phyloP scores from a whole-genome alignment of 2,329 filamentous ascomycete genomes.

The Cordyceps cateniannulata region DNA sequence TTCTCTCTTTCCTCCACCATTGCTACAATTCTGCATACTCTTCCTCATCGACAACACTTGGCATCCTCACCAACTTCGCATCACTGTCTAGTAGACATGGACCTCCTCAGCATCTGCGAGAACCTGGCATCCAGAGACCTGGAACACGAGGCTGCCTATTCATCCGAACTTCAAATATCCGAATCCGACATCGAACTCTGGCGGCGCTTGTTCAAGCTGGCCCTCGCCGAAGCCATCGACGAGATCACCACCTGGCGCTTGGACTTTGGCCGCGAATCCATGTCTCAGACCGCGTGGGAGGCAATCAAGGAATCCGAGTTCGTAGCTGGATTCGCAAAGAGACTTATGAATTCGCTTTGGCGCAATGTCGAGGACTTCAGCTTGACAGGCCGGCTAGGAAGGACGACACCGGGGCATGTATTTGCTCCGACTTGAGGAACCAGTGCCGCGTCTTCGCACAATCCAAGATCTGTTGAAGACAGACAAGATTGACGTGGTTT shows the following conservation, averaged over 20 bases:
- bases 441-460: neutral
- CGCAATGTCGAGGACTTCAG: too few species aligned
- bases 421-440: neutral
- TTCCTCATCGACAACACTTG: neutral
- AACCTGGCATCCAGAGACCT: neutral
- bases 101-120: slow-evolving; percentile 1
- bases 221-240: neutral
- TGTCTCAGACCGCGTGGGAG: slow-evolving; percentile 11
- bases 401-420: neutral
- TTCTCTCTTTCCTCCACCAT: too few species aligned
- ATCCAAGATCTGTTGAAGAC: neutral
- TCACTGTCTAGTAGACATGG: neutral
- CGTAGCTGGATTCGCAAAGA: slow-evolving; percentile 11
- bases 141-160: neutral
- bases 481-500: neutral
- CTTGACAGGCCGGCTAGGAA: neutral
- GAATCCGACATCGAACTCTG: slow-evolving; percentile 10
- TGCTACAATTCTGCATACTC: neutral
- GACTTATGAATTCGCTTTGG: slow-evolving; percentile 14
- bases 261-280: neutral
- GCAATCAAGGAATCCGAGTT: slow-evolving; percentile 3
- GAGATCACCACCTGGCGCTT: slow-evolving; percentile 11
- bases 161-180: neutral
- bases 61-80: too few species aligned
- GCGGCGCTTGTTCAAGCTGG: slow-evolving; percentile 10